Conservation (phyloP, 2,329 filamentous ascomycete species). For the Clonostachys sp. region DNA sequence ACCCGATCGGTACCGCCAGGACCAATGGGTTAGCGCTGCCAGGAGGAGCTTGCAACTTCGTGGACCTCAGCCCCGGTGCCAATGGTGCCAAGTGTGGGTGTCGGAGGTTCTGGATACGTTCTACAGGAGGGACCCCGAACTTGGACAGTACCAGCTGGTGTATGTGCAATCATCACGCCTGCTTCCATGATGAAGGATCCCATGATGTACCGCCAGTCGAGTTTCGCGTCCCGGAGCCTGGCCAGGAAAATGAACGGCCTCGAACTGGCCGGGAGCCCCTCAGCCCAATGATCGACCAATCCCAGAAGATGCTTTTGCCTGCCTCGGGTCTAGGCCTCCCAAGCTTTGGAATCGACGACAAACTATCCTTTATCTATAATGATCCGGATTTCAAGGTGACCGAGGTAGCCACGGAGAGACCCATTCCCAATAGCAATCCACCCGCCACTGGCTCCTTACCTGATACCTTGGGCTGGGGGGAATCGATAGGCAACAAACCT, state of each 20-base stretch:
- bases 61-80: conserved; percentile 46
- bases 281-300: conserved; percentile 46
- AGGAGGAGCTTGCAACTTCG: conserved; percentile 52
- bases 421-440: conserved; percentile 11
- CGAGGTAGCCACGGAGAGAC: conserved; percentile 9
- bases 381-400: conserved; percentile 9
- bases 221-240: conserved; percentile 15
- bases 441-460: conserved; percentile 38
- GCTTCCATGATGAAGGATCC: conserved; percentile 49
- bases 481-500: conserved; percentile 29
- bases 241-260: conserved; percentile 50
- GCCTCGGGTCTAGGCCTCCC: conserved; percentile 24
- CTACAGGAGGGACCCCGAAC: conserved; percentile 18
- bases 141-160: conserved; percentile 34
- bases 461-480: conserved; percentile 50
- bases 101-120: conserved; percentile 55
- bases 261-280: conserved; percentile 42
- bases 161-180: conserved; percentile 61
- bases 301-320: conserved; percentile 33
- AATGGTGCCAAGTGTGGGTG: conserved; percentile 52
- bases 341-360: conserved; percentile 21
- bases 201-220: conserved; percentile 9
- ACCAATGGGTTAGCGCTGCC: conserved; percentile 31
- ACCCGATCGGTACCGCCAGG: conserved; percentile 23
- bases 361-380: conserved; percentile 27